Evolutionary conservation across 2,329 filamentous ascomycete species (phyloP), one percentile per base, ranked within the genome.

Genomic region (Chaetoscypha palmicola): DNA sequence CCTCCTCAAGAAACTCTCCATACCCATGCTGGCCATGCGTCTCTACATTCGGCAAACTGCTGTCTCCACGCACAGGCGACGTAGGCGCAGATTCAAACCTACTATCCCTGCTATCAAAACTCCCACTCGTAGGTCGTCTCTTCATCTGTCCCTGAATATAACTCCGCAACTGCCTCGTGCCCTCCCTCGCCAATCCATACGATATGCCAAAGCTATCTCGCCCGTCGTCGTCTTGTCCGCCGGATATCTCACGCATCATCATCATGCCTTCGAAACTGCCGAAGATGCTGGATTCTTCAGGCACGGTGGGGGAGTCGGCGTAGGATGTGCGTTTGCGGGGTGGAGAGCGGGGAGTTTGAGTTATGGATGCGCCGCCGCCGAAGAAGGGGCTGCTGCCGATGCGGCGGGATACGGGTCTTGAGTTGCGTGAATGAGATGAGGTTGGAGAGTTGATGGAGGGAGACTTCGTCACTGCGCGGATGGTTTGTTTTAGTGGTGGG

Each of bases 371-470:
- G 20, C 56, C 53, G 4, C 50, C 52, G 14, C 49, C 50, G 26
- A 60, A 61, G 46, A 62, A 62, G 5, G 59, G 58, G 5, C 56
- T 56, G 2, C 49, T 49, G 9, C 57, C 57, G 11, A 49, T 33
- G 9, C 59, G 47, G 34, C 59, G 45, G 26, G 49, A 54, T 0
- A 59, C 44, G 17, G 57, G 57, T 4, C 53, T 47, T 17, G 48
- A 52, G 33, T 35, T 45, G 28, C 39, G 36, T 23, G 37, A 45
- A 31, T 38, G 33, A 38, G 28, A 31, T 22, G 34, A 11, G 20
- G 21, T 12, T 4, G 31, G 20, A 20, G 40, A 42, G 12, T 14
- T 12, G n/a, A 41, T 20, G 3, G 46, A 33, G 5, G 53, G 53
- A 26, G 51, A 53, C 38, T 48, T 52, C 11, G 53, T 48, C 4